phyloP scores from a whole-genome alignment of 768 basidiomycete species.

The Pleurotus pulmonarius region DNA sequence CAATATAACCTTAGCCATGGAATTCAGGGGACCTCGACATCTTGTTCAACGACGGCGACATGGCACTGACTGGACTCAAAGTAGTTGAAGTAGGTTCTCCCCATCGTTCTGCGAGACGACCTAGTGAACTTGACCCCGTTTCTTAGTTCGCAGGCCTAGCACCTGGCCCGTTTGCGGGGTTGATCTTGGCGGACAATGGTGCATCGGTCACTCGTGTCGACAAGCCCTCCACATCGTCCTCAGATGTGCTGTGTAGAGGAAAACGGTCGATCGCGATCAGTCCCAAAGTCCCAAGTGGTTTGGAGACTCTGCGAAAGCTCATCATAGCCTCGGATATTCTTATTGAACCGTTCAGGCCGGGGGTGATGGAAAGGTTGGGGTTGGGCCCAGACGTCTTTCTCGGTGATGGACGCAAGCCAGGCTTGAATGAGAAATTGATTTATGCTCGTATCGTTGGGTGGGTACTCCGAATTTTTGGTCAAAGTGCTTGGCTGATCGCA shows the following conservation, averaged over 20 bases:
- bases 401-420: slow-evolving; percentile 36
- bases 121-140: neutral
- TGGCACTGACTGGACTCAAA: slow-evolving; percentile 48
- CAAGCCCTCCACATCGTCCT: slow-evolving; percentile 40
- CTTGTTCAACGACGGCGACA: slow-evolving; percentile 13
- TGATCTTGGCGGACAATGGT: slow-evolving; percentile 76
- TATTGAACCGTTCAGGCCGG: slow-evolving; percentile 82
- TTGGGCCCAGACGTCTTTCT: slow-evolving; percentile 76
- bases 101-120: neutral
- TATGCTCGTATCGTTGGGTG: slow-evolving; percentile 78
- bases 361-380: slow-evolving; percentile 74
- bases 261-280: slow-evolving; percentile 76
- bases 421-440: slow-evolving; percentile 60
- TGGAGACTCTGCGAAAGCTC: slow-evolving; percentile 51
- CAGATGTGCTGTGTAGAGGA: slow-evolving; percentile 60
- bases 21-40: no score
- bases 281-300: slow-evolving; percentile 57
- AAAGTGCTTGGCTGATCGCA: no score
- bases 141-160: slow-evolving; percentile 77
- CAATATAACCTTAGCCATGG: no score
- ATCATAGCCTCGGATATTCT: slow-evolving; percentile 70
- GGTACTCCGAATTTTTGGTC: slow-evolving; percentile 15
- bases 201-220: slow-evolving; percentile 77
- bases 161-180: slow-evolving; percentile 76
- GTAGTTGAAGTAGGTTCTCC: slow-evolving; percentile 20